phyloP scores from a whole-genome alignment of 108 stramenopile species.

The Seminavis robusta region DNA sequence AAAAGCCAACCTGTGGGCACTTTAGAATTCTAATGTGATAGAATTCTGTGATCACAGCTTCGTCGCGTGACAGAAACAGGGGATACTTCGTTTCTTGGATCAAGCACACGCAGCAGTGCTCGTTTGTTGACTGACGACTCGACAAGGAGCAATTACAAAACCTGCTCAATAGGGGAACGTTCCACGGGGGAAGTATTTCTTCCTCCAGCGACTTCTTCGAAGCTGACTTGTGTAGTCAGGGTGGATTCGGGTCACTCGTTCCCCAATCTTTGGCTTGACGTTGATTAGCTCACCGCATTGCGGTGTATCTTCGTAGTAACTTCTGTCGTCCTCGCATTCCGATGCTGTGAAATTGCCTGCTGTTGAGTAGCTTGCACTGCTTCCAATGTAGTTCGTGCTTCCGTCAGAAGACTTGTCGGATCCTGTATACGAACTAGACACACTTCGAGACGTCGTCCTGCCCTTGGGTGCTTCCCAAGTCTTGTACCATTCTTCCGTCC shows the following conservation, averaged over 20 bases:
- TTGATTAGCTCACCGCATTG: constrained; percentile 66
- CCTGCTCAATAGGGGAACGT: constrained; percentile 54
- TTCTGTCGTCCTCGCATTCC: constrained; percentile 23
- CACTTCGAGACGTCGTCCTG: constrained; percentile 38
- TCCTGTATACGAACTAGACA: constrained; percentile 1
- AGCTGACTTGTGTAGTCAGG: constrained; percentile 66
- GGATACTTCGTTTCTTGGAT: too few species aligned
- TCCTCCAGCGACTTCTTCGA: constrained; percentile 74
- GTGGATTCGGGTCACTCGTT: constrained; percentile 64
- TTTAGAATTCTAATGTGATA: too few species aligned
- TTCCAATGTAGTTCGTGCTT: constrained; percentile 6
- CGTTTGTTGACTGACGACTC: too few species aligned
- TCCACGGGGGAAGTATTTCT: constrained; percentile 67
- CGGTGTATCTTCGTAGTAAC: constrained; percentile 48
- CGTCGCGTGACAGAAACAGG: too few species aligned
- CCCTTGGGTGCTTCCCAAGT: constrained; percentile 51
- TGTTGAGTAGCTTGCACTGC: too few species aligned
- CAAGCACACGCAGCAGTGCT: too few species aligned
- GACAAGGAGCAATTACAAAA: too few species aligned
- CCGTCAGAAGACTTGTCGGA: not conserved
- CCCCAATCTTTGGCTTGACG: constrained; percentile 61
- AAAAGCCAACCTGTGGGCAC: too few species aligned
- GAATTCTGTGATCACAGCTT: too few species aligned
- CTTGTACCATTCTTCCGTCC: constrained; percentile 78
- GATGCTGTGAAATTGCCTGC: too few species aligned